Base-by-base conservation (phyloP, 495 filamentous ascomycete genomes). In the Xylaria acuta region DNA sequence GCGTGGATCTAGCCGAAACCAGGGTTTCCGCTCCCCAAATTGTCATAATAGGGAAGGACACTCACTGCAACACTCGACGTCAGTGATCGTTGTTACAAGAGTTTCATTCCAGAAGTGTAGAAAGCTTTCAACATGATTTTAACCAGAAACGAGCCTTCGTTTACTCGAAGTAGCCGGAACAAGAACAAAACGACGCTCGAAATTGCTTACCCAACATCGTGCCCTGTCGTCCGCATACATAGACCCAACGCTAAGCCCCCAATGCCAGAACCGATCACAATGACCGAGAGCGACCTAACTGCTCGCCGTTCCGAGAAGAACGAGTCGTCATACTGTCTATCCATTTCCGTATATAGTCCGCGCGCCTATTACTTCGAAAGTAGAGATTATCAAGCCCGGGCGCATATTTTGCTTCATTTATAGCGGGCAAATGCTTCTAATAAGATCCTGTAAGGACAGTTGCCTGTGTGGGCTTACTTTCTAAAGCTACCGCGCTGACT, bases 251-350 rank as follows among this genome's bases (percentile, higher is more conserved):
- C 73, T 38, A 6, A 76, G 66, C 34, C 75, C 75, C 64, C 73
- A 51, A 76, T 73, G 6, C 75, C 73, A 12, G 73, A 69, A 4
- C 73, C 74, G 16, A 76, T 38, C 2, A 74, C 70, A 34, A 76
- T 36, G 30, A 72, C 45, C 9, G 64, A 73, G 53, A 74, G 45
- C n/a, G 64, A 43, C 63, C 63, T 59, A 1, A 62, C 40, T 53
- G 73, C 69, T 66, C 69, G 68, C 20, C 64, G 49, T 49, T 65
- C 56, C 36, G 69, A 65, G 40, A 72, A 72, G 30, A 20, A 18
- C 25, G 51, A 56, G 38, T 64, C 60, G 40, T 66, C 43, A 41
- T 30, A 30, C 27, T 30, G 27, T 22, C 6, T n/a, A 49, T 38
- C 62, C 62, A 72, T 72, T 32, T 34, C 22, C 38, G 25, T 20